Percentiles rank a stretch among this genome's conserved stretches.
These are phyloP conservation scores for Immersiporthe knoxdaviesiana DNA, from an alignment of 2,329 filamentous ascomycete genomes.

Conservation along the genomic window DNA sequence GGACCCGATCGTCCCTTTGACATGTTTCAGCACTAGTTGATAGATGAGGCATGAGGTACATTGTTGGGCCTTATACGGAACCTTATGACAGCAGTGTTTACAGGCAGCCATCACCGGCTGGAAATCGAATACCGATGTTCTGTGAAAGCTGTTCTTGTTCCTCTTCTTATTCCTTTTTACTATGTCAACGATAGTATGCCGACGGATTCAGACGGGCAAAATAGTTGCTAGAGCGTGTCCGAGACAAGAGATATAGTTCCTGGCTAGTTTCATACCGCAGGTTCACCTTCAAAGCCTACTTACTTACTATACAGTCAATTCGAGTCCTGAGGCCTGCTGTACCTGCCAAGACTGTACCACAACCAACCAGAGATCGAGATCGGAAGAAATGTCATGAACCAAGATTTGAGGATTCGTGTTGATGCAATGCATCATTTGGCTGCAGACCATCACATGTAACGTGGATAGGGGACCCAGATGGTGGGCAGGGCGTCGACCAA, in stretches of 20 bases:
- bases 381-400: neutral
- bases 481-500: neutral
- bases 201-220: neutral
- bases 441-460: neutral
- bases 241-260: neutral
- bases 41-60: neutral
- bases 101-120: neutral
- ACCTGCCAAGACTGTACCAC: neutral
- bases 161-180: too few relatives aligned
- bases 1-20: neutral
- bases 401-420: neutral
- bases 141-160: neutral
- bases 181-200: too few relatives aligned
- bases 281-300: neutral
- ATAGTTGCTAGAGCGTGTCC: neutral
- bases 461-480: neutral
- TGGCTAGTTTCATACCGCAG: neutral
- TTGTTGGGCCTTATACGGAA: neutral
- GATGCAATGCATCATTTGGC: neutral
- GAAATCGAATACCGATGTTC: neutral
- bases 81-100: neutral
- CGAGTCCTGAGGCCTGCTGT: neutral
- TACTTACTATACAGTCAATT: neutral
- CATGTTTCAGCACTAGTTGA: neutral
- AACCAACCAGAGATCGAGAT: neutral